Evolutionary conservation across 768 basidiomycete species (phyloP).

Genomic region (Clitopilus passeckerianus): DNA sequence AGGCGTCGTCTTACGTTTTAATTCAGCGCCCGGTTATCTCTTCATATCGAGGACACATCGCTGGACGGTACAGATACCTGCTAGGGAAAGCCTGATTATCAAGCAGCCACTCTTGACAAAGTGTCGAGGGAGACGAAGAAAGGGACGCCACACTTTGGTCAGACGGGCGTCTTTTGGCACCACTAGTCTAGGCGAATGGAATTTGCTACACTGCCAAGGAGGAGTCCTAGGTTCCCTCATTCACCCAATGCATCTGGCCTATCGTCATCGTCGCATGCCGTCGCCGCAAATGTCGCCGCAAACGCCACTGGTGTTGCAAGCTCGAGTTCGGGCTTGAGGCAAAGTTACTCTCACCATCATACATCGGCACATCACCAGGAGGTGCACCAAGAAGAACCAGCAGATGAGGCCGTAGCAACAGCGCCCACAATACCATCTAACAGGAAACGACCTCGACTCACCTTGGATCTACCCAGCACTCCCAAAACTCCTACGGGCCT

Average conservation of each 20-base stretch:
- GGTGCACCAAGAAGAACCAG: too few species aligned
- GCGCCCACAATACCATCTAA: background rate
- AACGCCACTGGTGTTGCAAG: background rate
- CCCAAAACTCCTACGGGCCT: background rate
- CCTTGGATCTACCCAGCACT: background rate
- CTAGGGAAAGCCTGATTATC: background rate
- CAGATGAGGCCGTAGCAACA: background rate
- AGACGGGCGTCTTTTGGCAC: background rate
- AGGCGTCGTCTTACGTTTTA: background rate
- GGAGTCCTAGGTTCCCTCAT: conserved; percentile 1
- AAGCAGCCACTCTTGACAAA: background rate
- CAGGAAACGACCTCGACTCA: background rate
- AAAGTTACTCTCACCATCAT: background rate
- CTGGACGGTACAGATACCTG: too few species aligned
- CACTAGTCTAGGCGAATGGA: background rate
- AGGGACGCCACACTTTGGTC: background rate
- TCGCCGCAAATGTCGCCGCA: background rate
- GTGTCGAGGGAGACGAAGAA: background rate
- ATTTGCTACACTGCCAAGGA: background rate
- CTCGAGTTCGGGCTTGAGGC: background rate
- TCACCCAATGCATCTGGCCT: background rate
- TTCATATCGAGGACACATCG: background rate
- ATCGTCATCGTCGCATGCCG: background rate
- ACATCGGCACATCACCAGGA: background rate
- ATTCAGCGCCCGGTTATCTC: background rate